Percentiles rank a stretch among this genome's conserved stretches.
Conservation (phyloP, 495 filamentous ascomycete genomes). For the Hypomontagnella monticulosa region DNA sequence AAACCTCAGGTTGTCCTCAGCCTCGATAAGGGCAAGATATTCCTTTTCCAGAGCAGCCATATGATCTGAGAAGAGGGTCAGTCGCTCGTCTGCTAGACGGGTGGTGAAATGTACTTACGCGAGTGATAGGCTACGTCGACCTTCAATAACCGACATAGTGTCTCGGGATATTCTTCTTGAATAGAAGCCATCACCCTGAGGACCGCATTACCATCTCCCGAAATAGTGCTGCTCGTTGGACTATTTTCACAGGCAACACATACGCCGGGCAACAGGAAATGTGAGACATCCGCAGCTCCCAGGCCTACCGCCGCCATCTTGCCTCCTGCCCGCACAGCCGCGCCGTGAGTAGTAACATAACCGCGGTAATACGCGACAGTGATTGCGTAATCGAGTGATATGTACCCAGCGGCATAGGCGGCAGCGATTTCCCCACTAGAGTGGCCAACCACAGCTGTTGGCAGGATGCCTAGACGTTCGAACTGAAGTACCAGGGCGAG, state of each 20-base stretch:
- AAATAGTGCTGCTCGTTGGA: constrained; percentile 58
- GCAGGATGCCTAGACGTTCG: constrained; percentile 54
- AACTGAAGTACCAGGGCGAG: constrained; percentile 62
- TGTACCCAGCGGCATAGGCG: constrained; percentile 46
- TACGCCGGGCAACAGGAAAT: constrained; percentile 42
- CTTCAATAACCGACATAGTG: constrained; percentile 43
- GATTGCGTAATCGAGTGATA: constrained; percentile 39
- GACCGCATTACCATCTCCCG: constrained; percentile 57
- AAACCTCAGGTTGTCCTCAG: too few species aligned
- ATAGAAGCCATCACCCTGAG: too few species aligned
- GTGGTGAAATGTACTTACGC: too few species aligned
- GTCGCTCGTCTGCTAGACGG: too few species aligned
- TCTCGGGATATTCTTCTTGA: too few species aligned
- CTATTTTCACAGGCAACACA: constrained; percentile 62
- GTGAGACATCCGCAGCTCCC: constrained; percentile 37
- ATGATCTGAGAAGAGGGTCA: too few species aligned
- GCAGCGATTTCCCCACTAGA: constrained; percentile 69
- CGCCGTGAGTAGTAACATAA: too few species aligned
- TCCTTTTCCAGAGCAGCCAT: constrained; percentile 45
- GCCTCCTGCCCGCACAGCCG: constrained; percentile 31
- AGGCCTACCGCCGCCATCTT: constrained; percentile 58
- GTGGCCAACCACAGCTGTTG: constrained; percentile 64
- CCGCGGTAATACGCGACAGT: constrained; percentile 43
- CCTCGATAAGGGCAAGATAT: neutral
- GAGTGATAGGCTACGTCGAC: constrained; percentile 62